Evolutionary conservation across 768 basidiomycete genomes (phyloP).

Genomic region (Rhodotorula kratochvilovae): DNA sequence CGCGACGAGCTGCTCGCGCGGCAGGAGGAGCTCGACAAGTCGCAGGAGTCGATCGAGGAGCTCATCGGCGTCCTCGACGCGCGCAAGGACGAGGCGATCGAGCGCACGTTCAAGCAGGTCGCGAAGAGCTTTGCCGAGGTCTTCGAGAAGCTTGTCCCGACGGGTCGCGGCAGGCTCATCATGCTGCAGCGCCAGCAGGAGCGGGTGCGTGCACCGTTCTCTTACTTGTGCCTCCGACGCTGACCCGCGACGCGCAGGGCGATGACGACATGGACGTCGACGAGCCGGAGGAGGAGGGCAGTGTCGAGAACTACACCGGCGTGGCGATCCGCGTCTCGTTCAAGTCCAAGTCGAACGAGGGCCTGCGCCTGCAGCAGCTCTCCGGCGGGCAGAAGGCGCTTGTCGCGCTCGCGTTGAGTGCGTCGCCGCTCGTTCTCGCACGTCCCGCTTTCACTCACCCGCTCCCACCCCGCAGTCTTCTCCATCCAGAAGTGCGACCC

Average conservation of each 20-base stretch:
- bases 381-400: constrained; percentile 97
- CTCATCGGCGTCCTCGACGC: constrained; percentile 90
- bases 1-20: constrained; percentile 82
- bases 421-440: constrained; percentile 31
- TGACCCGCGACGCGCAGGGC: constrained; percentile 26
- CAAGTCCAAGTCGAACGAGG: constrained; percentile 97
- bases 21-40: constrained; percentile 84
- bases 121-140: constrained; percentile 95
- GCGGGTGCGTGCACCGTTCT: constrained; percentile 48
- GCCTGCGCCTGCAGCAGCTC: constrained; percentile 88
- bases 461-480: constrained; percentile 60
- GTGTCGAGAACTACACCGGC: constrained; percentile 87
- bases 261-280: constrained; percentile 45
- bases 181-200: constrained; percentile 77
- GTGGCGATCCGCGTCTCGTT: constrained; percentile 98
- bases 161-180: constrained; percentile 81
- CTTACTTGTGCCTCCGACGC: background rate
- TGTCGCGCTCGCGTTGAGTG: constrained; percentile 88
- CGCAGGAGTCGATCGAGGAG: constrained; percentile 82
- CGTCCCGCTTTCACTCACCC: constrained; percentile 6
- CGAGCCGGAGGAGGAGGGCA: constrained; percentile 39
- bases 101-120: constrained; percentile 96
- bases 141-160: constrained; percentile 91
- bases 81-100: constrained; percentile 96
- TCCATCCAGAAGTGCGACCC: constrained; percentile 99